phyloP scores from a whole-genome alignment of 2,329 filamentous ascomycete genomes.

The Diplodia mutila region DNA sequence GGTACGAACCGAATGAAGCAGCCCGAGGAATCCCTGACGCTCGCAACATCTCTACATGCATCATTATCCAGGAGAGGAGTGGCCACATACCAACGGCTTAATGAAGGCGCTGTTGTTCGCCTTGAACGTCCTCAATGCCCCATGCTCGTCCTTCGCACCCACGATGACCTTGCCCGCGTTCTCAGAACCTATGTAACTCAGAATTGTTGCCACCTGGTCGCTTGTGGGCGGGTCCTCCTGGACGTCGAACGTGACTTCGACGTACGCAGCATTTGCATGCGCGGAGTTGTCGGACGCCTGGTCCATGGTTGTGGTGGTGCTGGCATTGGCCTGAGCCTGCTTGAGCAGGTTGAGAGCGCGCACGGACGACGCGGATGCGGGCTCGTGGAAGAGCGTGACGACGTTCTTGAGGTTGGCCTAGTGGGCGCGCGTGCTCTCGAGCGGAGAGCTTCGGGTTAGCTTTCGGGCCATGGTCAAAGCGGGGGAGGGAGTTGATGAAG shows the following conservation, averaged over 20 bases:
- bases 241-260: constrained; percentile 84
- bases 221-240: constrained; percentile 78
- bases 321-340: constrained; percentile 72
- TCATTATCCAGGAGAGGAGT: not conserved
- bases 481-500: not conserved
- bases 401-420: constrained; percentile 67
- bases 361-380: constrained; percentile 71
- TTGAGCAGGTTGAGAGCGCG: constrained; percentile 78
- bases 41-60: not conserved
- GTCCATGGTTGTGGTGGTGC: constrained; percentile 70
- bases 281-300: constrained; percentile 69
- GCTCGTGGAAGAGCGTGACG: constrained; percentile 93
- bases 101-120: constrained; percentile 70
- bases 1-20: not conserved
- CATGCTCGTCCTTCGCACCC: constrained; percentile 72
- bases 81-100: constrained; percentile 70
- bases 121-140: constrained; percentile 80
- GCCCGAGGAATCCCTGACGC: not conserved
- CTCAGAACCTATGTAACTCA: constrained; percentile 74
- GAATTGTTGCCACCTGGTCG: constrained; percentile 80
- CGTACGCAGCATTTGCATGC: constrained; percentile 62
- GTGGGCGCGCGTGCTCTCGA: not conserved
- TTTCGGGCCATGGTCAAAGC: not conserved
- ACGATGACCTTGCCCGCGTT: constrained; percentile 69
- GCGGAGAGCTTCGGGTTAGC: constrained; percentile 8